phyloP scores from a whole-genome alignment of 345 rosid genomes.

The Ceriops zippeliana region DNA sequence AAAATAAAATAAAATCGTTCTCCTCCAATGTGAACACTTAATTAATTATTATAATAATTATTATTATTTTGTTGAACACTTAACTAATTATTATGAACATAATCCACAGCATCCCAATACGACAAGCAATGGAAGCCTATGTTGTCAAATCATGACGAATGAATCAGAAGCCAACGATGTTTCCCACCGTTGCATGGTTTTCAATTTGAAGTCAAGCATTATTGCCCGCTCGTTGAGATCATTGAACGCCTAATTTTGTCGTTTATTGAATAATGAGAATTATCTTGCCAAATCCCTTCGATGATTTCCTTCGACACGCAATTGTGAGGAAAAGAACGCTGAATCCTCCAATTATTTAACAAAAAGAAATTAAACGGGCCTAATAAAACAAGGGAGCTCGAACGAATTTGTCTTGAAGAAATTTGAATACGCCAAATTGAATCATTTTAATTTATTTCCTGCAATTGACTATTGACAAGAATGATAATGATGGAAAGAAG shows the following conservation, averaged over 20 bases:
- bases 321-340: background rate
- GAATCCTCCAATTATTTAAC: background rate
- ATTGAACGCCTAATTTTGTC: background rate
- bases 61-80: background rate
- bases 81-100: background rate
- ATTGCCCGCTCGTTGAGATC: slow-evolving; percentile 17
- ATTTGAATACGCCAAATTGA: too few relatives aligned
- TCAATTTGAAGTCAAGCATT: slow-evolving; percentile 2
- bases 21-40: background rate
- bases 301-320: too few relatives aligned
- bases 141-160: slow-evolving; percentile 19
- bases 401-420: too few relatives aligned
- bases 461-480: too few relatives aligned
- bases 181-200: slow-evolving; percentile 3
- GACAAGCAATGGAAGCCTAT: background rate
- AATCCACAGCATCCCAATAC: background rate
- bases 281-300: too few relatives aligned
- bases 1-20: background rate
- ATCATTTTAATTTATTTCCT: too few relatives aligned
- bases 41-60: background rate
- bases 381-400: too few relatives aligned
- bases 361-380: too few relatives aligned
- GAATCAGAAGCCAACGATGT: slow-evolving; percentile 27
- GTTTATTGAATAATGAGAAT: too few relatives aligned
- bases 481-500: too few relatives aligned